Base-by-base conservation (phyloP, 306 rosid genomes). In the Delonix regia region DNA sequence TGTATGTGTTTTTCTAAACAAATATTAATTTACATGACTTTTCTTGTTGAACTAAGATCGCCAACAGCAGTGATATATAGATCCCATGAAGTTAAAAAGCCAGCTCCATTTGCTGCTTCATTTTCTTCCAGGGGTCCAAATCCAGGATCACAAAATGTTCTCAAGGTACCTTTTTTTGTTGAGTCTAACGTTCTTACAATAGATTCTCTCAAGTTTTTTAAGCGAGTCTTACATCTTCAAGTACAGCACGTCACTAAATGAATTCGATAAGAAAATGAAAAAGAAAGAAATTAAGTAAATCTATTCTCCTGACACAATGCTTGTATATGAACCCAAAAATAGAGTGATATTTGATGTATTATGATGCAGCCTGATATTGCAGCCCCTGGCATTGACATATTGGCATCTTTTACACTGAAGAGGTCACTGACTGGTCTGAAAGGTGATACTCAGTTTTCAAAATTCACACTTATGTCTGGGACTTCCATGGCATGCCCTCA, bases 401-500 rank as follows among this genome's bases (percentile, higher is more conserved):
- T 95, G 80, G 99, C 99, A 27, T 86, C 91, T 2, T 95, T 84
- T 79, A 92, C 99, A 13, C 94, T 80, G 1, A 56, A 53, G 81
- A 89, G 78, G 47, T 86, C 98, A n/a, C 60, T 92, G 5, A 91
- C 96, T 27, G 98, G 97, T 45, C 67, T 53, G 57, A 56, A 83
- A 75, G 98, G 91, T 2, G 98, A 95, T 81, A 91, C 90, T 0
- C 97, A 85, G 74, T 92, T 85, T 80, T 95, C 99, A 6, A 86
- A 89, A 70, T 95, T 91, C 56, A 88, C 91, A 11, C 65, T 95
- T 60, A 83, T 92, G 98, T 91, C 98, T 7, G 97, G 98, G 30
- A 92, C 98, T 87, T 95, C 99, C 74, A 95, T 95, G 98, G 73
- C 99, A 6, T 95, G 99, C 69, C 99, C 99, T 18, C 99, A 95